These are phyloP conservation scores for Paraconiothyrium brasiliense DNA, from an alignment of 2,329 filamentous ascomycete genomes.

Conservation along the genomic window DNA sequence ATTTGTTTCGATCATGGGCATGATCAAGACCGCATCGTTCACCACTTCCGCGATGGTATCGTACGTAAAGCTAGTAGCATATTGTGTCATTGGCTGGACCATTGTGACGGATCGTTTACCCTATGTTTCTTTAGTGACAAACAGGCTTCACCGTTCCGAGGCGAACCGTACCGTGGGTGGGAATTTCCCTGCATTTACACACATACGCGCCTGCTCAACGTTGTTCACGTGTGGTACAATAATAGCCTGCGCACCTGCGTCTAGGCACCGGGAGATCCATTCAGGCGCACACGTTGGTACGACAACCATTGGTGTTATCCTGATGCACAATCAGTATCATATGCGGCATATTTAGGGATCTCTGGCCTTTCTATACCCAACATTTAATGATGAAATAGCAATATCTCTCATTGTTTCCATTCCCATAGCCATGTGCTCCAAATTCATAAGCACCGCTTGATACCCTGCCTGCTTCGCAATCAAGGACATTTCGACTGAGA, in stretches of 20 bases:
- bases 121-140: not conserved
- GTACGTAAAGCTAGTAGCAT: not conserved
- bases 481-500: conserved; percentile 1
- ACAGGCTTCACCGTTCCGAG: not conserved
- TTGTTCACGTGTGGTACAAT: not conserved
- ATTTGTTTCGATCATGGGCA: conserved; percentile 3
- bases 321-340: not conserved
- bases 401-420: conserved; percentile 7
- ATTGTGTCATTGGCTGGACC: conserved; percentile 2
- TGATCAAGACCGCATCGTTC: not conserved
- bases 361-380: not conserved
- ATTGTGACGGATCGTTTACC: conserved; percentile 1
- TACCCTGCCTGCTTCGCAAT: not conserved
- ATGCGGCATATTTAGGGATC: too few species aligned
- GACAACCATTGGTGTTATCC: conserved; percentile 3
- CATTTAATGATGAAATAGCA: conserved; percentile 1
- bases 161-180: not conserved
- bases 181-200: not conserved
- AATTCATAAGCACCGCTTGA: not conserved
- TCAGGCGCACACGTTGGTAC: conserved; percentile 1
- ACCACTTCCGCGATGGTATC: not conserved
- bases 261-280: conserved; percentile 1
- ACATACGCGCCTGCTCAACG: not conserved
- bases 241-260: not conserved
- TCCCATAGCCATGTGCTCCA: conserved; percentile 1